phyloP scores from a whole-genome alignment of 2,329 filamentous ascomycete genomes.

The Teratosphaeria epicoccoides region DNA sequence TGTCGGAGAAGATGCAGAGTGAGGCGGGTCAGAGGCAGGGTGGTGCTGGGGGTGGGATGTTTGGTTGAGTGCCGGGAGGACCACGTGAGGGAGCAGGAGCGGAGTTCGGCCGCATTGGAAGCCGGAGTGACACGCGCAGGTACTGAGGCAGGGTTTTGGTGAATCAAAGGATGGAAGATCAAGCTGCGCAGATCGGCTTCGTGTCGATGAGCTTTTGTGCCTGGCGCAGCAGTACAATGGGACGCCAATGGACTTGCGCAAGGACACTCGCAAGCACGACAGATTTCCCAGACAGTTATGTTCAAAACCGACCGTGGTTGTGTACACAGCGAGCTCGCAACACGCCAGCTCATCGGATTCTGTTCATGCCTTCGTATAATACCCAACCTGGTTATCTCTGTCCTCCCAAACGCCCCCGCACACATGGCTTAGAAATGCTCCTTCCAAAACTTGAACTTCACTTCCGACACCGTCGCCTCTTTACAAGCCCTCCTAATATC shows the following conservation, averaged over 20 bases:
- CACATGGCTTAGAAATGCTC: constrained; percentile 53
- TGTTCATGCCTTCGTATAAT: neutral
- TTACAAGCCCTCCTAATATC: constrained; percentile 77
- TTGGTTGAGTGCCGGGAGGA: constrained; percentile 9
- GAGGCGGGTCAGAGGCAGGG: constrained; percentile 61
- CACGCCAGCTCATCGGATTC: constrained; percentile 3
- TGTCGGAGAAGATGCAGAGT: constrained; percentile 90
- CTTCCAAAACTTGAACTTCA: constrained; percentile 98
- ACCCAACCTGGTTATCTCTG: neutral
- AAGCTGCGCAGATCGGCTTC: no score
- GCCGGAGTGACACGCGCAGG: no score
- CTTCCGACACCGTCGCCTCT: constrained; percentile 60
- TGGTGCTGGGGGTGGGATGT: constrained; percentile 37
- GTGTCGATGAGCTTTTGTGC: neutral
- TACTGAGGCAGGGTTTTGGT: neutral
- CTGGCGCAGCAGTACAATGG: neutral
- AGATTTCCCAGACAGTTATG: neutral
- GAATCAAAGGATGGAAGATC: no score
- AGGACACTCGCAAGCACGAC: neutral
- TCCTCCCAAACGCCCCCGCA: neutral
- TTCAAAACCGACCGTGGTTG: neutral
- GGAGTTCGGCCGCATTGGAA: no score
- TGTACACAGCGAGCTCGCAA: constrained; percentile 4
- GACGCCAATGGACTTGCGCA: neutral
- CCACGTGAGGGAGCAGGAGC: neutral